Conservation (phyloP, 75 land plant species). For the Picea sitchensis region DNA sequence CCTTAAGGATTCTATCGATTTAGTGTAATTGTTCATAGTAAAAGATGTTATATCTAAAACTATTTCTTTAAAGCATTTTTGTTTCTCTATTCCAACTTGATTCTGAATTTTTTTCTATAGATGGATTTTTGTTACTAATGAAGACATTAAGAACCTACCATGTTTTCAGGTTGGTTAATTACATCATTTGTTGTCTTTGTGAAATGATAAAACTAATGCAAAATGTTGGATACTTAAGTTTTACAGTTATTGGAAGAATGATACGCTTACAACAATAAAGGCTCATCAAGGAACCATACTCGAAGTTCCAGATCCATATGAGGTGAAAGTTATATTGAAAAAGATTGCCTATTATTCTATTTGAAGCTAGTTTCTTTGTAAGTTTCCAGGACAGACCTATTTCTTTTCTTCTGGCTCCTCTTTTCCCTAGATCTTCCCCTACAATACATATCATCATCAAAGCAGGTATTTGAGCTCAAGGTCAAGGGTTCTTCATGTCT, state of each 20-base stretch:
- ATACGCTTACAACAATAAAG: conserved; percentile 71
- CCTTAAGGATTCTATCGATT: neutral
- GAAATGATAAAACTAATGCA: neutral
- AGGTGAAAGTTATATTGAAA: conserved; percentile 29
- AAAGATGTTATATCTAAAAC: neutral
- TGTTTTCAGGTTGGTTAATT: conserved; percentile 60
- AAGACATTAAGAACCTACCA: conserved; percentile 71
- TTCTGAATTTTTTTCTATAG: conserved; percentile 27
- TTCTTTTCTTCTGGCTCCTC: too few species aligned
- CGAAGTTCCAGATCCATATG: conserved; percentile 94
- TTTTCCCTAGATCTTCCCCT: too few species aligned
- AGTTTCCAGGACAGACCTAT: too few species aligned
- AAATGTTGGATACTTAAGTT: neutral
- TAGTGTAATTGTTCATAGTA: neutral
- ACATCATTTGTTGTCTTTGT: neutral
- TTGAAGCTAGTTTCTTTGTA: neutral
- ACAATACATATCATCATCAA: too few species aligned
- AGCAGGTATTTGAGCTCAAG: too few species aligned
- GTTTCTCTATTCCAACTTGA: neutral
- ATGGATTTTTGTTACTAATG: conserved; percentile 71
- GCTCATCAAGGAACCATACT: conserved; percentile 82
- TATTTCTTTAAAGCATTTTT: conserved; percentile 4
- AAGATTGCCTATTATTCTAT: neutral
- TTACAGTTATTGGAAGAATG: conserved; percentile 38
- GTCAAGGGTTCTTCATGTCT: too few species aligned